A percentile compares a stretch with the other conserved stretches of the same genome.
Evolutionary conservation across 2,329 filamentous ascomycete genomes (phyloP).

Genomic region (Phymatotrichopsis omnivora): DNA sequence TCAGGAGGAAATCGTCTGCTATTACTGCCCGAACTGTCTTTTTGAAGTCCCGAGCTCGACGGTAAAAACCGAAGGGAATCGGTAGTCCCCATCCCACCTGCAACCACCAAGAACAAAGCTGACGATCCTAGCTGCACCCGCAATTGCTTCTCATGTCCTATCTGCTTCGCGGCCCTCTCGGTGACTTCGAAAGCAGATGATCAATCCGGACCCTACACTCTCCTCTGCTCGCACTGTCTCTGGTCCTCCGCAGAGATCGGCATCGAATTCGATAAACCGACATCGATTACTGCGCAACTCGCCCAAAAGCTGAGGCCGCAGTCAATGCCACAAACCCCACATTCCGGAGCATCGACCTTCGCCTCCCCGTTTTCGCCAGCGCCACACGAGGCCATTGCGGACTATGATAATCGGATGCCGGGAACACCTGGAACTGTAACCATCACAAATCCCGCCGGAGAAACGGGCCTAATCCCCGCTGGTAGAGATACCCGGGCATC

Average conservation of each 20-base stretch:
- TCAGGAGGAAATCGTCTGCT: conserved; percentile 85
- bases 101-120: conserved; percentile 1
- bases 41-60: conserved; percentile 94
- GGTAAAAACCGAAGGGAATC: conserved; percentile 83
- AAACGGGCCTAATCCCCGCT: no score
- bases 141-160: conserved; percentile 90
- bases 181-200: conserved; percentile 56
- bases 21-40: conserved; percentile 88
- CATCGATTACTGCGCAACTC: conserved; percentile 73
- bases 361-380: conserved; percentile 29
- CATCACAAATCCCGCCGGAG: conserved; percentile 1
- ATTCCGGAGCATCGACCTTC: conserved; percentile 36
- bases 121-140: conserved; percentile 59
- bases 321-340: conserved; percentile 1
- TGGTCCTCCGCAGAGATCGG: conserved; percentile 88
- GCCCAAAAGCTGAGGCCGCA: conserved; percentile 48
- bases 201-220: conserved; percentile 55
- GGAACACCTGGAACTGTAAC: conserved; percentile 2
- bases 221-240: conserved; percentile 82
- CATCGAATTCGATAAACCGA: conserved; percentile 80
- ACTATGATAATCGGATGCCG: conserved; percentile 7
- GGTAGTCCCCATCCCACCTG: conserved; percentile 43
- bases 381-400: not conserved
- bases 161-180: conserved; percentile 71
- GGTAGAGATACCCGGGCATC: conserved; percentile 8